A percentile compares a stretch with the other conserved stretches of the same genome.
Evolutionary conservation across 2,329 filamentous ascomycete genomes (phyloP).

Genomic region (Alternaria sp.): DNA sequence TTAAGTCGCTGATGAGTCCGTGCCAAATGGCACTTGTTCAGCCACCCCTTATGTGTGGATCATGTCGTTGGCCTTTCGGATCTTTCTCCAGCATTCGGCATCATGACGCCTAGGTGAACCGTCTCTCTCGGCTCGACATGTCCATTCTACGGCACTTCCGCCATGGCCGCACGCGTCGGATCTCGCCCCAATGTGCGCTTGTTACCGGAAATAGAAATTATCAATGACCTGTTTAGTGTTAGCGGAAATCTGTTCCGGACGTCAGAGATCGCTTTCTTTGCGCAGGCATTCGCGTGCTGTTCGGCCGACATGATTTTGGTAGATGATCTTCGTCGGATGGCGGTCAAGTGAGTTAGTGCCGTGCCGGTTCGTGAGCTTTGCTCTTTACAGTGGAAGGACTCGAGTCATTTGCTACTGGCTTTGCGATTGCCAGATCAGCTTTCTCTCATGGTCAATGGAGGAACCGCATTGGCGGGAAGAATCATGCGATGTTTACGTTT

Average conservation of each 20-base stretch:
- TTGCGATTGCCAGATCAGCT: not conserved
- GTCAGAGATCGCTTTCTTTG: not conserved
- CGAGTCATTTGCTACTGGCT: not conserved
- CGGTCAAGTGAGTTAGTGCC: not conserved
- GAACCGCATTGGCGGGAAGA: not conserved
- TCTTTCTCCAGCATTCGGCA: constrained; percentile 6
- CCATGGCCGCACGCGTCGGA: not conserved
- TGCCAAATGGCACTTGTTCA: not conserved
- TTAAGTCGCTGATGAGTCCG: not conserved
- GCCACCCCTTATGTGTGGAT: constrained; percentile 2
- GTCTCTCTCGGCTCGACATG: constrained; percentile 3
- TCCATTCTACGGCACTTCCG: not conserved
- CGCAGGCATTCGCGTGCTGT: not conserved
- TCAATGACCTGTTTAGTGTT: constrained; percentile 14
- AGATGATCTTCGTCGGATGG: not conserved
- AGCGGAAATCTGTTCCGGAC: not conserved
- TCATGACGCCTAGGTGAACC: not conserved
- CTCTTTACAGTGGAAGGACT: not conserved
- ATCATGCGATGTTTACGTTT: not conserved
- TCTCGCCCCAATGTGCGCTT: not conserved
- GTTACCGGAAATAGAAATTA: constrained; percentile 8
- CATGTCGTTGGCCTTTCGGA: not conserved
- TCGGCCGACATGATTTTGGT: not conserved
- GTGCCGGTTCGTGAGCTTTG: not conserved
- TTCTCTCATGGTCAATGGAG: not conserved